A percentile compares a stretch with the other conserved stretches of the same genome.
phyloP scores from a whole-genome alignment of 2,329 filamentous ascomycete species.

The Alternaria brassicicola region DNA sequence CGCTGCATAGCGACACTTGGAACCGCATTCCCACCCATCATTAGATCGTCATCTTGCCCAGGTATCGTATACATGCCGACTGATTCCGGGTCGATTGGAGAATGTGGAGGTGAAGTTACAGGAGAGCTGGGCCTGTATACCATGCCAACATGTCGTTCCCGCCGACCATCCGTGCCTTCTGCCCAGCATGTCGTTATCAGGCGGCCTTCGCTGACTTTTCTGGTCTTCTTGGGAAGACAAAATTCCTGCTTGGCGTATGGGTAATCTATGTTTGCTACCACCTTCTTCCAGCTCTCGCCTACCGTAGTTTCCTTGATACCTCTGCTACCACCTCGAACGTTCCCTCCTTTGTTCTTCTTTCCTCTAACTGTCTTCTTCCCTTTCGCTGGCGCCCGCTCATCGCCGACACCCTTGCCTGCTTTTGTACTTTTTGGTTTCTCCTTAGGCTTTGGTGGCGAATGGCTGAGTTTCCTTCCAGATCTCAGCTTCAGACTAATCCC shows the following conservation, averaged over 20 bases:
- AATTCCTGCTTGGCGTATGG: not conserved
- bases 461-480: not conserved
- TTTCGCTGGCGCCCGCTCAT: not conserved
- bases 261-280: not conserved
- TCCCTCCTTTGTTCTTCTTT: not conserved
- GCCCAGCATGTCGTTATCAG: not conserved
- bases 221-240: not conserved
- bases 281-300: not conserved
- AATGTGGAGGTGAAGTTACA: slow-evolving; percentile 12
- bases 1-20: not conserved
- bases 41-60: not conserved
- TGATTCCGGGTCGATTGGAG: not conserved
- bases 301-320: not conserved
- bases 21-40: not conserved
- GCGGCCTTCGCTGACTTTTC: not conserved
- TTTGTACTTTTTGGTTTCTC: not conserved
- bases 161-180: slow-evolving; percentile 10
- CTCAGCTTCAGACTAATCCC: not conserved
- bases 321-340: not conserved
- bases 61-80: not conserved
- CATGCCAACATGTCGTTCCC: slow-evolving; percentile 11
- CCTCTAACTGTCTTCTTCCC: too few species aligned
- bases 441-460: not conserved
- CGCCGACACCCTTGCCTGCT: not conserved
- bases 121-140: not conserved